Evolutionary conservation across 345 rosid species (phyloP), one percentile per base, ranked within the genome.

Genomic region (Reutealis trisperma): DNA sequence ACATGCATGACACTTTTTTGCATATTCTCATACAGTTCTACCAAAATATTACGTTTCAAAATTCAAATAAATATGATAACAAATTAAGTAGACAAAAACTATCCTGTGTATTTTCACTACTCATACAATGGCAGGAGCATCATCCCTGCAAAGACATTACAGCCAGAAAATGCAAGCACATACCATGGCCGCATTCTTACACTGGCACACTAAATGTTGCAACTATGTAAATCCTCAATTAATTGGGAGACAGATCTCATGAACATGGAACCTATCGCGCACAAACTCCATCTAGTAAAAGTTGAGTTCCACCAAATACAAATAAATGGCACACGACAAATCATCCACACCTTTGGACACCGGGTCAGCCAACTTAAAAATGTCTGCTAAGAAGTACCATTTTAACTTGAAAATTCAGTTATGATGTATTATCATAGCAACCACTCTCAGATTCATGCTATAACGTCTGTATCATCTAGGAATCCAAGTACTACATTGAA

Each of bases 211-310:
- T 10, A 15, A 44, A n/a, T n/a, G 67, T 41, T 4, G 37, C 30
- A 19, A 62, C 75, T 54, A 13, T 73, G 52, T 14, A 54, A 27
- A 24, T 59, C 22, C 13, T 47, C 67, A 57, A 32, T 21, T 34
- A 67, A 21, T 66, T 19, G 37, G 22, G 24, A 37, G 41, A 66
- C 13, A 12, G 59, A 78, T 57, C 45, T 30, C n/a, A 13, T 3
- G 2, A 70, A 44, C n/a, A 49, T 22, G 6, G 62, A 77, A 47
- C 47, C 75, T 67, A 71, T 25, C 70, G 63, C 49, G 32, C 49
- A 55, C 44, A 77, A 27, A 60, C 60, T 19, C 44, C 71, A 52
- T 45, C 57, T 14, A 54, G 25, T 21, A 67, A 25, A 66, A 81
- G 42, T 34, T 54, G 57, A 59, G 25, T 14, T 69, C 13, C 47